Percentiles rank a stretch among this genome's conserved stretches.
Conservation (phyloP, 2,329 filamentous ascomycete species). For the Parascedosporium putredinis region DNA sequence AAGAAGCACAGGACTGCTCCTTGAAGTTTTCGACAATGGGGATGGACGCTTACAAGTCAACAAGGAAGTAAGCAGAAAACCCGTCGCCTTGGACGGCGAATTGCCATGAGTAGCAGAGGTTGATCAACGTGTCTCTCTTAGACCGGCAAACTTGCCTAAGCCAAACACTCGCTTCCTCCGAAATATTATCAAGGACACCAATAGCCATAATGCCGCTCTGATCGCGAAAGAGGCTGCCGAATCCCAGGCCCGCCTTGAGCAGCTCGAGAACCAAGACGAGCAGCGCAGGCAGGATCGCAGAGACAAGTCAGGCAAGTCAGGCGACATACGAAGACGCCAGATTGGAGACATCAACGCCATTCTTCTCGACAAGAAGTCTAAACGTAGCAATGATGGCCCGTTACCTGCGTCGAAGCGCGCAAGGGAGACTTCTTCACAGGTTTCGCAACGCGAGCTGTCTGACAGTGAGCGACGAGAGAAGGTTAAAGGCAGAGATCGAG, state of each 20-base stretch:
- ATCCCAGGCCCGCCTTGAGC: slow-evolving; percentile 57
- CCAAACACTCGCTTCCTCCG: slow-evolving; percentile 86
- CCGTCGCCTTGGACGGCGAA: too few relatives aligned
- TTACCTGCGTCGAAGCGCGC: neutral
- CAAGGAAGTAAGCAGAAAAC: slow-evolving; percentile 33
- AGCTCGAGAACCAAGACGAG: slow-evolving; percentile 41
- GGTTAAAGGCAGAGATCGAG: slow-evolving; percentile 7
- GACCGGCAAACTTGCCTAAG: slow-evolving; percentile 61
- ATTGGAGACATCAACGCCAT: slow-evolving; percentile 52
- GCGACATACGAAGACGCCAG: slow-evolving; percentile 45
- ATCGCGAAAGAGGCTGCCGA: slow-evolving; percentile 78
- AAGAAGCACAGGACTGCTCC: slow-evolving; percentile 67
- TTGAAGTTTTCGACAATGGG: slow-evolving; percentile 67
- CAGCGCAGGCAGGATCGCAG: slow-evolving; percentile 31
- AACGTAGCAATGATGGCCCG: slow-evolving; percentile 5
- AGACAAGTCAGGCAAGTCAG: slow-evolving; percentile 23
- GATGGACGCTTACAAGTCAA: slow-evolving; percentile 49
- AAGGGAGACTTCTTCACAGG: neutral
- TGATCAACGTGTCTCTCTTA: slow-evolving; percentile 29
- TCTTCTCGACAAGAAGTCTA: slow-evolving; percentile 18
- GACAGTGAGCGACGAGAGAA: slow-evolving; percentile 9
- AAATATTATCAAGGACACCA: slow-evolving; percentile 79
- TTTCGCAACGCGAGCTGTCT: neutral
- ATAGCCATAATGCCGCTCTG: slow-evolving; percentile 79
- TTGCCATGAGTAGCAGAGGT: too few relatives aligned